Percentiles rank a stretch among this genome's conserved stretches.
Conservation (phyloP, 306 rosid genomes). For the Leucaena leucocephala region DNA sequence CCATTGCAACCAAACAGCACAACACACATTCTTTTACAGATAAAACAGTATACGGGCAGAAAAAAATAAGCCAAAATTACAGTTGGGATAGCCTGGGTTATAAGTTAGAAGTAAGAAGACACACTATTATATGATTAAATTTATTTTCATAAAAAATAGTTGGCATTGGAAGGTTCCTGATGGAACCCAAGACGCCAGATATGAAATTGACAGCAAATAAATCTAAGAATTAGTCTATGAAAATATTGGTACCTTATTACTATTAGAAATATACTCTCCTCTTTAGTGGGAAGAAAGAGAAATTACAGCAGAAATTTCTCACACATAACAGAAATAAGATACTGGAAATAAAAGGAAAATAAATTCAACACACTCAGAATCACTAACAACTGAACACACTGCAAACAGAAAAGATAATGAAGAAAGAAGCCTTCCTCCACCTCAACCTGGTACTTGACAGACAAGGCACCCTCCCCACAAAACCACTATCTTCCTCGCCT, state of each 20-base stretch:
- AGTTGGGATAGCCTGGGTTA: slow-evolving; percentile 14
- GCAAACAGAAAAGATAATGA: background rate
- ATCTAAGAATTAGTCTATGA: background rate
- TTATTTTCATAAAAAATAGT: slow-evolving; percentile 10
- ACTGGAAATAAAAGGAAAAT: background rate
- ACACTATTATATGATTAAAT: background rate
- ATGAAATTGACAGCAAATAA: background rate
- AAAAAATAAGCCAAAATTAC: slow-evolving; percentile 14
- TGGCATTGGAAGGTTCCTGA: slow-evolving; percentile 1
- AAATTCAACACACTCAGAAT: background rate
- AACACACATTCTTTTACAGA: slow-evolving; percentile 6
- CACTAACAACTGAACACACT: background rate
- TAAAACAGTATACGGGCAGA: slow-evolving; percentile 1
- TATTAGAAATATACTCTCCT: background rate
- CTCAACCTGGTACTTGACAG: background rate
- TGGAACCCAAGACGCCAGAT: background rate
- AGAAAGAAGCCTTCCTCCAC: background rate
- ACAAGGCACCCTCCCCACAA: background rate
- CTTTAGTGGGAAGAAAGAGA: background rate
- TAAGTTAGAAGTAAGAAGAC: slow-evolving; percentile 5
- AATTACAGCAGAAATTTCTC: background rate
- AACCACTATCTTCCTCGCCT: background rate
- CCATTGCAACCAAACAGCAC: slow-evolving; percentile 23
- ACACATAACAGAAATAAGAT: background rate
- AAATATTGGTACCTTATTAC: background rate